Evolutionary conservation across 306 rosid species (phyloP).

Genomic region (Arachis hypogaea): DNA sequence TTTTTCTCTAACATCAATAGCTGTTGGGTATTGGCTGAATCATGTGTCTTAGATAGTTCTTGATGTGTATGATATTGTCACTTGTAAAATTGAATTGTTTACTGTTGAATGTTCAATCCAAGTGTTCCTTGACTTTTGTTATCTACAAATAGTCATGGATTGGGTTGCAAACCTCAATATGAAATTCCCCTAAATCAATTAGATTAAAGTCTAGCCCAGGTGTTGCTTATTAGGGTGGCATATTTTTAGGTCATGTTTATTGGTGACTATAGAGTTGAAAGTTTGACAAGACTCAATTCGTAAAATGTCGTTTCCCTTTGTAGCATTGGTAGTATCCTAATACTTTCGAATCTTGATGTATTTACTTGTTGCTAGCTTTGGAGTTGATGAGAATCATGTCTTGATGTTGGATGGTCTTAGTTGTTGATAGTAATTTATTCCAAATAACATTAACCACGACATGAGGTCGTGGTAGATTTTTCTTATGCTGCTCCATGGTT

Average conservation of each 20-base stretch:
- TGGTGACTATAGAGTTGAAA: too few species aligned
- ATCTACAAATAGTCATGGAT: too few species aligned
- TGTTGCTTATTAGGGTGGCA: too few species aligned
- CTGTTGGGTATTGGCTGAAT: neutral
- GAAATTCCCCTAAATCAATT: too few species aligned
- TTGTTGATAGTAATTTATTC: neutral
- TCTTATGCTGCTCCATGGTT: conserved; percentile 1
- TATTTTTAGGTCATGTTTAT: too few species aligned
- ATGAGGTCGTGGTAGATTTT: neutral
- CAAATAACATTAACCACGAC: neutral
- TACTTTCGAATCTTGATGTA: neutral
- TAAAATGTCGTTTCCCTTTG: too few species aligned
- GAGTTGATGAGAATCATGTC: conserved; percentile 14
- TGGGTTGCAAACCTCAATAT: too few species aligned
- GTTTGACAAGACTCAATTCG: too few species aligned
- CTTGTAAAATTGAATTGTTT: neutral
- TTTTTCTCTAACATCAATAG: neutral
- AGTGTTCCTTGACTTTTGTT: too few species aligned
- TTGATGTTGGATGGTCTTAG: neutral
- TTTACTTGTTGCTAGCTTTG: conserved; percentile 16
- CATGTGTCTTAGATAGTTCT: neutral
- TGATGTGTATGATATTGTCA: neutral
- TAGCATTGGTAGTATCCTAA: too few species aligned
- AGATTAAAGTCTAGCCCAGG: too few species aligned
- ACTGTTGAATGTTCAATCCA: too few species aligned